phyloP scores from a whole-genome alignment of 1,284 basidiomycete genomes.

The Tilletia walkeri region DNA sequence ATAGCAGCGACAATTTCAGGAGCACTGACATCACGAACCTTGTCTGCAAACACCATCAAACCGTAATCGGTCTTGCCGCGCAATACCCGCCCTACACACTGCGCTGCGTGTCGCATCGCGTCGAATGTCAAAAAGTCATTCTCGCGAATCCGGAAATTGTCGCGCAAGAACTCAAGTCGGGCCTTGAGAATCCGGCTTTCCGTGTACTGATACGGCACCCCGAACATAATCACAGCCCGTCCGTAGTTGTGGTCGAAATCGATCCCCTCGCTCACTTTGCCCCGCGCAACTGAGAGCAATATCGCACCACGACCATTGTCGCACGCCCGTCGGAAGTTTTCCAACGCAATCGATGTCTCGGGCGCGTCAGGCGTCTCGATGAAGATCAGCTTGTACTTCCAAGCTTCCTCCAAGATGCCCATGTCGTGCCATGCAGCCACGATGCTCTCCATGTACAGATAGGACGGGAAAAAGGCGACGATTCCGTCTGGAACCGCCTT shows the following conservation, averaged over 20 bases:
- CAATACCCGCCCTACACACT: constrained; percentile 95
- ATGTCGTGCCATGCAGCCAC: constrained; percentile 99
- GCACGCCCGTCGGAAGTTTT: constrained; percentile 95
- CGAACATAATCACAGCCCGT: constrained; percentile 99
- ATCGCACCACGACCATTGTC: constrained; percentile 98
- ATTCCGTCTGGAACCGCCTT: constrained; percentile 99
- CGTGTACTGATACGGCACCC: constrained; percentile 97
- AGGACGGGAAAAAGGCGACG: constrained; percentile 96
- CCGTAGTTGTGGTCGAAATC: constrained; percentile 98
- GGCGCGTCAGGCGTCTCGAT: constrained; percentile 99
- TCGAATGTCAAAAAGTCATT: constrained; percentile 99
- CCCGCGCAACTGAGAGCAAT: constrained; percentile 91
- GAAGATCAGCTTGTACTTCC: constrained; percentile 99
- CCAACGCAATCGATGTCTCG: constrained; percentile 94
- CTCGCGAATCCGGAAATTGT: constrained; percentile 95
- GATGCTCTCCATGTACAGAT: constrained; percentile 99
- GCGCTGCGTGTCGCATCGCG: constrained; percentile 98
- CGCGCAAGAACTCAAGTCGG: constrained; percentile 93
- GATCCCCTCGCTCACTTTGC: constrained; percentile 99
- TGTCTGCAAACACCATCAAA: constrained; percentile 98
- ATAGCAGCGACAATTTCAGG: background rate
- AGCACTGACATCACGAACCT: constrained; percentile 21
- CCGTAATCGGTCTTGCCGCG: constrained; percentile 99
- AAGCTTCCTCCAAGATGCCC: constrained; percentile 98
- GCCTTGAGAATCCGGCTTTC: constrained; percentile 97